Evolutionary conservation across 1,139 yeast genomes (phyloP).

Genomic region (Pneumocystis sp.): DNA sequence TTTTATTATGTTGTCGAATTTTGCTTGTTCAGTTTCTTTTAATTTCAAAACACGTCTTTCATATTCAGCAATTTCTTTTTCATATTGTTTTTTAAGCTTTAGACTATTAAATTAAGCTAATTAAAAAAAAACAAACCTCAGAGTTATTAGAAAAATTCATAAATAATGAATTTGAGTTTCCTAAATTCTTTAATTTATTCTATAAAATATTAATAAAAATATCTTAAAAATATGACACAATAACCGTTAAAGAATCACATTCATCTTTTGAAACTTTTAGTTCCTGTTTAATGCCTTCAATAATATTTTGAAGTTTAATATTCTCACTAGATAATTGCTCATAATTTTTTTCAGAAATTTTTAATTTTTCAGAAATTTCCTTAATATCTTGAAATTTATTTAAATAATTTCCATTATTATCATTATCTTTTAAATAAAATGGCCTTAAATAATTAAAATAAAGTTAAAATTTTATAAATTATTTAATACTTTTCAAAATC

Average conservation of each 20-base stretch:
- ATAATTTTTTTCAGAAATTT: neutral
- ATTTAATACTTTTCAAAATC: neutral
- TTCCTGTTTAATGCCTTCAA: neutral
- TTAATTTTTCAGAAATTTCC: neutral
- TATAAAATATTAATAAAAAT: neutral
- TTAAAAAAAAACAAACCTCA: neutral
- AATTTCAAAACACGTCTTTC: neutral
- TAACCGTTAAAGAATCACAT: neutral
- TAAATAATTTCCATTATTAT: neutral
- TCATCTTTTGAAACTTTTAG: neutral
- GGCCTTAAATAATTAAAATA: neutral
- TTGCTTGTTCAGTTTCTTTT: neutral
- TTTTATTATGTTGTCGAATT: slow-evolving; percentile 1
- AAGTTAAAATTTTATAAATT: neutral
- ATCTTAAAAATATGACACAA: neutral
- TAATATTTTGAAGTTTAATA: neutral
- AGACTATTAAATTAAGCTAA: neutral
- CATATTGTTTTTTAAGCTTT: slow-evolving; percentile 1
- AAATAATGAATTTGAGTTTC: neutral
- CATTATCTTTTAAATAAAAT: neutral
- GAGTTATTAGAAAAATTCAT: neutral
- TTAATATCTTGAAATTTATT: neutral
- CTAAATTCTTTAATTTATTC: neutral
- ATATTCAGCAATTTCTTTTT: neutral
- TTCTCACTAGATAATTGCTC: neutral